Percentiles rank a stretch among this genome's conserved stretches.
Conservation (phyloP, 495 filamentous ascomycete genomes). For the Xylaria castorea region DNA sequence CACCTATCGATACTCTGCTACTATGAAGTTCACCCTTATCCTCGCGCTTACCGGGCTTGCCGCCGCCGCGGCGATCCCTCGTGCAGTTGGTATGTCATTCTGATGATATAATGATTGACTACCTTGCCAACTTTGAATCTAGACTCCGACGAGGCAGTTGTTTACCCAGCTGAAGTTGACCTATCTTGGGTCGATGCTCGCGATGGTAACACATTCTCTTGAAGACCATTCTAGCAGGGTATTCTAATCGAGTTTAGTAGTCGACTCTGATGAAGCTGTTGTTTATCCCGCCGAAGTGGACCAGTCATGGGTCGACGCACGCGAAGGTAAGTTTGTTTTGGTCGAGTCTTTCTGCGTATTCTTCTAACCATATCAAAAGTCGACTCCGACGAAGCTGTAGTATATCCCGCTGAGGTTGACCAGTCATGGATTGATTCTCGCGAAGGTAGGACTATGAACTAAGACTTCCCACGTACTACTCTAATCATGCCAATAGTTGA, state of each 20-base stretch:
- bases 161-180: constrained; percentile 1
- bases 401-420: neutral
- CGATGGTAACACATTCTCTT: neutral
- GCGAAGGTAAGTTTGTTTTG: neutral
- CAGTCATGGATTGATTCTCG: constrained; percentile 1
- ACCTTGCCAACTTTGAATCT: neutral
- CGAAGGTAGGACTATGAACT: neutral
- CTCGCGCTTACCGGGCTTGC: neutral
- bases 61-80: neutral
- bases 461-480: neutral
- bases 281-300: neutral
- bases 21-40: constrained; percentile 2
- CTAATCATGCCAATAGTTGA: neutral
- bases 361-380: neutral
- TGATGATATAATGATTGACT: neutral
- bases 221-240: neutral
- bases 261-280: constrained; percentile 5
- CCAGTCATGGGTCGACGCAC: neutral
- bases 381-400: constrained; percentile 5
- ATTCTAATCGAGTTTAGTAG: neutral
- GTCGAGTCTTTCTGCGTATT: neutral
- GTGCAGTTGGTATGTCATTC: neutral
- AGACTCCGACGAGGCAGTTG: constrained; percentile 12
- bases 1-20: neutral
- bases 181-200: neutral